phyloP scores from a whole-genome alignment of 2,329 filamentous ascomycete genomes.

The Aspergillus fijiensis region DNA sequence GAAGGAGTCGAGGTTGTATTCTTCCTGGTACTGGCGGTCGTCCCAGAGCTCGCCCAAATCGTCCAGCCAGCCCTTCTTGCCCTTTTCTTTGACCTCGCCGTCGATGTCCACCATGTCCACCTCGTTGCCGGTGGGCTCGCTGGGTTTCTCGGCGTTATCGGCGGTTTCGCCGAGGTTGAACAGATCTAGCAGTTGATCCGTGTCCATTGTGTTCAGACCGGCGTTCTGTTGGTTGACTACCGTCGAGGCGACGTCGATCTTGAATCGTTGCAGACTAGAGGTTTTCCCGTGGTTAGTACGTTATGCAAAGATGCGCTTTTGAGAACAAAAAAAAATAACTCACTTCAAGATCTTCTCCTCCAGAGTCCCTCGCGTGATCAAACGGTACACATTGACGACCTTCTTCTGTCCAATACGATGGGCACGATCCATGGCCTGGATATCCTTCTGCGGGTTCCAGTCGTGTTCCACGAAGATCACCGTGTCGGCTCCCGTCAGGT shows the following conservation, averaged over 20 bases:
- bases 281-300: constrained; percentile 17
- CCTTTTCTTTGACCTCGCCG: constrained; percentile 87
- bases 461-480: constrained; percentile 99
- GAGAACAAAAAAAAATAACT: constrained; percentile 29
- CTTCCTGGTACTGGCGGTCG: constrained; percentile 95
- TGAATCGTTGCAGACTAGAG: constrained; percentile 88
- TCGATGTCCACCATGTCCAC: constrained; percentile 88
- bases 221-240: constrained; percentile 99
- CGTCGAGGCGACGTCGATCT: constrained; percentile 96
- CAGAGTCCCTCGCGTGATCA: constrained; percentile 91
- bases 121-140: constrained; percentile 54
- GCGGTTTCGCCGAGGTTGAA: constrained; percentile 82
- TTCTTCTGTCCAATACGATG: constrained; percentile 99
- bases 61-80: constrained; percentile 95
- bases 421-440: constrained; percentile 98
- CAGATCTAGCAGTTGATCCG: constrained; percentile 93
- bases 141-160: constrained; percentile 59
- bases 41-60: constrained; percentile 97
- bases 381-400: constrained; percentile 96
- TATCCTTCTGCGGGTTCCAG: constrained; percentile 98
- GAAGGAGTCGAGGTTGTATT: constrained; percentile 94
- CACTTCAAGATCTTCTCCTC: constrained; percentile 95
- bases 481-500: constrained; percentile 93
- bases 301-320: neutral
- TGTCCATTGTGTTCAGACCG: constrained; percentile 92